phyloP scores from a whole-genome alignment of 805 yeast genomes.

The Saccharomycopsis sp. region DNA sequence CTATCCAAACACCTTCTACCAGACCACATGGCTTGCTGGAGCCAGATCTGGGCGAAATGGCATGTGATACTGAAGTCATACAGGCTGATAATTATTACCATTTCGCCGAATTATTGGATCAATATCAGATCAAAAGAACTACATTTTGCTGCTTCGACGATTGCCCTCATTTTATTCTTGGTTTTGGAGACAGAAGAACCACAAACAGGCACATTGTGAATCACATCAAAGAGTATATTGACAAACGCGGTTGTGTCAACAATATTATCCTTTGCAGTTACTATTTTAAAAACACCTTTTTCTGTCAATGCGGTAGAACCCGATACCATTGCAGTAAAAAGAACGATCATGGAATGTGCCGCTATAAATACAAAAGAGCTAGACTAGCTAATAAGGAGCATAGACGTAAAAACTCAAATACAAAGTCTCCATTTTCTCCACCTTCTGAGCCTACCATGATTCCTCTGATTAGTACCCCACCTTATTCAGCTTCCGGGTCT shows the following conservation, averaged over 20 bases:
- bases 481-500: neutral
- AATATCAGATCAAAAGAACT: slow-evolving; percentile 1
- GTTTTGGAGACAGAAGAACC: slow-evolving; percentile 19
- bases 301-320: neutral
- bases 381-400: neutral
- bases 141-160: slow-evolving; percentile 15
- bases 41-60: neutral
- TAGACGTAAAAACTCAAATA: neutral
- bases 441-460: neutral
- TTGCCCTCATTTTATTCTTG: slow-evolving; percentile 13
- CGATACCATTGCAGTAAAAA: neutral
- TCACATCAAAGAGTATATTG: slow-evolving; percentile 11
- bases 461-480: neutral
- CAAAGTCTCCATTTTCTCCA: neutral
- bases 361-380: neutral
- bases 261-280: slow-evolving; percentile 1
- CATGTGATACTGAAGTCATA: neutral
- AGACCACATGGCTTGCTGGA: neutral
- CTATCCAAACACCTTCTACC: neutral
- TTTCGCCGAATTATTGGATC: slow-evolving; percentile 13
- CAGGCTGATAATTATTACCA: neutral
- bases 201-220: slow-evolving; percentile 16
- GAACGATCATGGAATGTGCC: neutral
- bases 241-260: neutral
- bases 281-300: slow-evolving; percentile 2